Evolutionary conservation across 768 basidiomycete genomes (phyloP).

Genomic region (Melanogaster broomeanus): DNA sequence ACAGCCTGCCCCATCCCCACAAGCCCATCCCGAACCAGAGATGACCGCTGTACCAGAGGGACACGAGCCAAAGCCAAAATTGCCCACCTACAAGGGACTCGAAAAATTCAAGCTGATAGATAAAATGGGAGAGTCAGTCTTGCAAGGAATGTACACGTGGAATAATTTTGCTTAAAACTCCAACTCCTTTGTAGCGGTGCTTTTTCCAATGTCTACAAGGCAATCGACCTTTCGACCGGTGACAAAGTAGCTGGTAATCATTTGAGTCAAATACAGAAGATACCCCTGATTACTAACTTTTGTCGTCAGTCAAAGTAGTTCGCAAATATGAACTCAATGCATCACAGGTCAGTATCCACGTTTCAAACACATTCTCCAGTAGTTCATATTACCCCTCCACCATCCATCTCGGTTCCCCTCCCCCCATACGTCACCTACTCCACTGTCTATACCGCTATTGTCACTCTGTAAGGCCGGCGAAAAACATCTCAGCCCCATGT

Average conservation of each 20-base stretch:
- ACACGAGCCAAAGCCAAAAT: constrained; percentile 66
- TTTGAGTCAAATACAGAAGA: background rate
- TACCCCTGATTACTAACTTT: constrained; percentile 4
- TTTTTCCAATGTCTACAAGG: constrained; percentile 99
- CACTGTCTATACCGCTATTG: constrained; percentile 22
- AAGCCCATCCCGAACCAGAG: constrained; percentile 9
- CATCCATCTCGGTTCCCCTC: constrained; percentile 23
- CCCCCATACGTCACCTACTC: constrained; percentile 10
- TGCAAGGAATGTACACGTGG: background rate
- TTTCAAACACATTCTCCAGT: constrained; percentile 20
- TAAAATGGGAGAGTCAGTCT: constrained; percentile 92
- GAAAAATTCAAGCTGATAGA: constrained; percentile 75
- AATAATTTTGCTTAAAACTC: constrained; percentile 10
- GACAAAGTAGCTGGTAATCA: constrained; percentile 80
- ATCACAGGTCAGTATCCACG: constrained; percentile 72
- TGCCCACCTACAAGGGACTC: constrained; percentile 86
- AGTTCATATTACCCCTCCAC: constrained; percentile 27
- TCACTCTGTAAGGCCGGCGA: constrained; percentile 71
- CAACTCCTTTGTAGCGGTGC: constrained; percentile 63
- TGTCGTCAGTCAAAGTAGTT: constrained; percentile 80
- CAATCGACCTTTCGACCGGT: constrained; percentile 70
- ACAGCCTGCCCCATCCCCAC: constrained; percentile 26
- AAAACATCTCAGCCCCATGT: constrained; percentile 90
- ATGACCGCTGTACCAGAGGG: constrained; percentile 72
- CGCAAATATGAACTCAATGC: constrained; percentile 91